These are phyloP conservation scores for Tieghemostelium lacteum DNA, from an alignment of 78 protist species.

Conservation along the genomic window DNA sequence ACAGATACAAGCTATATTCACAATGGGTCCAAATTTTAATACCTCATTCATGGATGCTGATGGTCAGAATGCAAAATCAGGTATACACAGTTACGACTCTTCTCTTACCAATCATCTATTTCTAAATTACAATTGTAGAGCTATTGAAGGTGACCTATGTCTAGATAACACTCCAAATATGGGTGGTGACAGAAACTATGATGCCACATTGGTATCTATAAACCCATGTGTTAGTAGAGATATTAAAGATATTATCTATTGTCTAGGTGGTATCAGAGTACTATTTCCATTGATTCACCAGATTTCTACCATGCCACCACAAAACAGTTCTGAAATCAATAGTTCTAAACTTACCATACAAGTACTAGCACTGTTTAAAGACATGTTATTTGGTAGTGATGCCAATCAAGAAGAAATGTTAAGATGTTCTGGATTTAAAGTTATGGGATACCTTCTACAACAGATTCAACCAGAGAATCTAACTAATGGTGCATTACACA, in stretches of 20 bases:
- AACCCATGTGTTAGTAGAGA: conserved; percentile 70
- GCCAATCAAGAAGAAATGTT: conserved; percentile 79
- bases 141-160: conserved; percentile 71
- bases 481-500: conserved; percentile 25
- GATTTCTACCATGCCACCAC: background rate
- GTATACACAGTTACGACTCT: conserved; percentile 20
- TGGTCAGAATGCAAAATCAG: conserved; percentile 1
- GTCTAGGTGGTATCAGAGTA: conserved; percentile 74
- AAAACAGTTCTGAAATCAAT: background rate
- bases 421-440: conserved; percentile 44
- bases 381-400: conserved; percentile 58
- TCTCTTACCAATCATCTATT: conserved; percentile 40
- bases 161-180: conserved; percentile 51
- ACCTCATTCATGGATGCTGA: conserved; percentile 59
- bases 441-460: conserved; percentile 36
- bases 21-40: conserved; percentile 60
- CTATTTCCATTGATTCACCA: conserved; percentile 56
- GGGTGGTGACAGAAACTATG: conserved; percentile 64
- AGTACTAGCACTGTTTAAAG: conserved; percentile 49
- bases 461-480: conserved; percentile 43
- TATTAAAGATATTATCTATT: conserved; percentile 72
- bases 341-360: conserved; percentile 19
- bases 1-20: conserved; percentile 47
- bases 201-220: conserved; percentile 53
- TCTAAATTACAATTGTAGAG: conserved; percentile 71